phyloP scores from a whole-genome alignment of 768 basidiomycete species.

The Termitomyces sp. region DNA sequence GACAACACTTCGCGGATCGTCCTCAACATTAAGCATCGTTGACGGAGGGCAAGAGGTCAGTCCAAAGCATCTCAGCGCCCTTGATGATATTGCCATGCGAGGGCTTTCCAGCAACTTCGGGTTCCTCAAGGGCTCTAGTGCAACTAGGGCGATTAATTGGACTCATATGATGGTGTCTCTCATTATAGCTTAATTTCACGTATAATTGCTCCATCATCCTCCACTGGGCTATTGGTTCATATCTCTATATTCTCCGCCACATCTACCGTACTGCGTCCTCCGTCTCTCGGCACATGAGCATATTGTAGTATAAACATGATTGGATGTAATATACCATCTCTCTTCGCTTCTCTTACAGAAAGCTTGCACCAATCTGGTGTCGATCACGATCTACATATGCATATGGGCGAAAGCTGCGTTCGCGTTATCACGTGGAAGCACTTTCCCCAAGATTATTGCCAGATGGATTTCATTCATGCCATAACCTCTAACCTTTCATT shows the following conservation, averaged over 20 bases:
- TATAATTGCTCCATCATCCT: constrained; percentile 11
- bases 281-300: neutral
- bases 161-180: constrained; percentile 45
- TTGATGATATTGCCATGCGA: constrained; percentile 70
- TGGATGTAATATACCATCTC: constrained; percentile 5
- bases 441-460: neutral
- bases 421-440: constrained; percentile 5
- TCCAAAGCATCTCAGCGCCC: constrained; percentile 47
- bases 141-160: constrained; percentile 68
- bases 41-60: constrained; percentile 54
- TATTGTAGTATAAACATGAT: constrained; percentile 5
- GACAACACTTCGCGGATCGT: constrained; percentile 44
- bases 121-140: constrained; percentile 54
- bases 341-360: neutral
- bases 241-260: constrained; percentile 6
- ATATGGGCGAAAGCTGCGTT: too few relatives aligned
- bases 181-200: constrained; percentile 23
- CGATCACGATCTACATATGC: constrained; percentile 1
- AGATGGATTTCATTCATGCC: neutral
- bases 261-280: constrained; percentile 4
- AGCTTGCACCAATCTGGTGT: neutral
- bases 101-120: constrained; percentile 69
- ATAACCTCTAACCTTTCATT: neutral
- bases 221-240: constrained; percentile 2
- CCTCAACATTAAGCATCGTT: constrained; percentile 57